A percentile compares a stretch with the other conserved stretches of the same genome.
phyloP scores from a whole-genome alignment of 2,329 filamentous ascomycete species.

The Fusarium heterosporum region DNA sequence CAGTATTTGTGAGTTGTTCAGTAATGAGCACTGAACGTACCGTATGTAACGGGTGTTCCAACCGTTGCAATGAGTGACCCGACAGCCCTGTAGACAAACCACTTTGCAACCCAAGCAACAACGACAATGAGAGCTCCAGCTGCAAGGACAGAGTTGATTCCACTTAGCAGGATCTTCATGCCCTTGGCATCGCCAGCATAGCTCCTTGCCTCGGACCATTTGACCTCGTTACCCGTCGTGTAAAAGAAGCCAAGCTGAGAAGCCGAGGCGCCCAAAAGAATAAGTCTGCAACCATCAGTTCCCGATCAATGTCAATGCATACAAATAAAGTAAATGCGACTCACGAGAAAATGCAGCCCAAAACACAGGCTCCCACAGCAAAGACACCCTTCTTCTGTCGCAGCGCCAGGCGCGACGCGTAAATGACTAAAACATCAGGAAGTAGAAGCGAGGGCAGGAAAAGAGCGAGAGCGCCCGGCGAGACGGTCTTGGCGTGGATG shows the following conservation, averaged over 20 bases:
- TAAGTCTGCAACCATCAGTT: constrained; percentile 37
- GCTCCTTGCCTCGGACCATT: constrained; percentile 48
- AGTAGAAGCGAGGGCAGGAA: constrained; percentile 49
- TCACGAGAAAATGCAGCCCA: constrained; percentile 47
- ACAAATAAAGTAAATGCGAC: background rate
- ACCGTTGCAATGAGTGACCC: constrained; percentile 36
- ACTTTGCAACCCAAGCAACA: constrained; percentile 44
- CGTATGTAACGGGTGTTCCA: constrained; percentile 36
- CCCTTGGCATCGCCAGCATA: constrained; percentile 49
- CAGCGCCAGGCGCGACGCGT: constrained; percentile 45
- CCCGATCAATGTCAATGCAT: accelerated
- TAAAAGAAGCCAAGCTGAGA: constrained; percentile 51
- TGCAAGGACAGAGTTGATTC: constrained; percentile 43
- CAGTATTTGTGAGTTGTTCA: background rate
- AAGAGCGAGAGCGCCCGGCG: constrained; percentile 42
- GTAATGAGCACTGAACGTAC: constrained; percentile 22
- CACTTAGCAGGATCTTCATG: constrained; percentile 50
- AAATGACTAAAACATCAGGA: constrained; percentile 45
- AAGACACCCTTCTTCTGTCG: constrained; percentile 44
- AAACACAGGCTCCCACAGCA: constrained; percentile 37
- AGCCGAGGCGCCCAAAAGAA: constrained; percentile 48
- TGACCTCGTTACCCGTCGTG: constrained; percentile 49
- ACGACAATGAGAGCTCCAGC: constrained; percentile 41
- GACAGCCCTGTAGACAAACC: constrained; percentile 40
- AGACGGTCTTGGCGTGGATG: constrained; percentile 45